Evolutionary conservation across 2,329 filamentous ascomycete species (phyloP).

Genomic region (Thermomyces lanuginosus): DNA sequence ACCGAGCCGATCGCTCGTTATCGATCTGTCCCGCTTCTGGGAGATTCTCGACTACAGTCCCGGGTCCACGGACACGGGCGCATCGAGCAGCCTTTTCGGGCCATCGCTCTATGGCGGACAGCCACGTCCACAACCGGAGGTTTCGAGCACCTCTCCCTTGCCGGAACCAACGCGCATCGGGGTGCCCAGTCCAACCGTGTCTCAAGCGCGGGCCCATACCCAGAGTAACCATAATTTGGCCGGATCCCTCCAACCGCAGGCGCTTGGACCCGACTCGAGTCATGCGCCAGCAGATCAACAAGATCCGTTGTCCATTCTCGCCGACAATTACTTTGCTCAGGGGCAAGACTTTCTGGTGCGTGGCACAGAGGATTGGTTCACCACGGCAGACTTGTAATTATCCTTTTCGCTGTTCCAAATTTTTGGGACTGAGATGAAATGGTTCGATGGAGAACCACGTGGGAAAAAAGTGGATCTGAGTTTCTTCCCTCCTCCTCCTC

Average conservation of each 20-base stretch:
- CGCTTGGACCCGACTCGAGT: too few relatives aligned
- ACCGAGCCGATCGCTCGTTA: conserved; percentile 23
- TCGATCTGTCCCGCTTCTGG: conserved; percentile 34
- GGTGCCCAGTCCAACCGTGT: too few relatives aligned
- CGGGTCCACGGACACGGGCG: conserved; percentile 20
- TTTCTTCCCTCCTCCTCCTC: too few relatives aligned
- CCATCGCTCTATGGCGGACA: conserved; percentile 20
- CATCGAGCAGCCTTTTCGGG: conserved; percentile 24
- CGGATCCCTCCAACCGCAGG: too few relatives aligned
- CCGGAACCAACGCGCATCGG: conserved; percentile 28
- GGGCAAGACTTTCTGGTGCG: conserved; percentile 28
- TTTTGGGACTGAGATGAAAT: too few relatives aligned
- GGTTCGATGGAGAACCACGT: too few relatives aligned
- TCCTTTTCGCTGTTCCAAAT: background rate
- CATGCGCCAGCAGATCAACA: too few relatives aligned
- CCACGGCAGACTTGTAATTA: conserved; percentile 16
- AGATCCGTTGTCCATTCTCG: conserved; percentile 31
- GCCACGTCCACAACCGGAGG: conserved; percentile 16
- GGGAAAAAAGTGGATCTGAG: too few relatives aligned
- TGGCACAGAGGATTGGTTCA: conserved; percentile 22
- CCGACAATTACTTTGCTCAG: conserved; percentile 33
- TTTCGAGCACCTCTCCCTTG: conserved; percentile 28
- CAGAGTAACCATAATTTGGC: too few relatives aligned
- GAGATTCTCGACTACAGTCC: conserved; percentile 34
- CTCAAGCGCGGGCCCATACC: too few relatives aligned